A percentile compares a stretch with the other conserved stretches of the same genome.
Evolutionary conservation across 306 rosid genomes (phyloP).

Genomic region (Cyamopsis tetragonoloba): DNA sequence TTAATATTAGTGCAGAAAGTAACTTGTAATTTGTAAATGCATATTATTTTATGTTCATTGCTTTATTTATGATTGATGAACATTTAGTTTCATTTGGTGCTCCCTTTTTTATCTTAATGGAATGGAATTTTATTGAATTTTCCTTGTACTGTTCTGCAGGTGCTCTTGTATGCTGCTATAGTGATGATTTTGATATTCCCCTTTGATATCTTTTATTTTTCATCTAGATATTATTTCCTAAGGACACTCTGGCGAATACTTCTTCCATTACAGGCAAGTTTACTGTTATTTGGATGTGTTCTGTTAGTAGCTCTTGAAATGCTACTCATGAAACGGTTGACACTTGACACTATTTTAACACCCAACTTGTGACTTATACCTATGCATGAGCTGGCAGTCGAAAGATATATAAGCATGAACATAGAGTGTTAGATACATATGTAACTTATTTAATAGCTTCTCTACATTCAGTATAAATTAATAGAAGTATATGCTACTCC

Average conservation of each 20-base stretch:
- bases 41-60: conserved; percentile 1
- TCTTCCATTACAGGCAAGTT: conserved; percentile 93
- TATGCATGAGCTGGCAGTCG: neutral
- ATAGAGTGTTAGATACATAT: conserved; percentile 3
- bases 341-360: neutral
- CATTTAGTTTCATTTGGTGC: conserved; percentile 7
- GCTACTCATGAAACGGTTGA: conserved; percentile 15
- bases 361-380: conserved; percentile 12
- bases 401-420: conserved; percentile 1
- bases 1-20: conserved; percentile 6
- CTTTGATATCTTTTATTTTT: conserved; percentile 86
- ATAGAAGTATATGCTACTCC: neutral
- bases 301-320: neutral
- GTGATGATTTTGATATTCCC: conserved; percentile 84
- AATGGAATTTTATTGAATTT: conserved; percentile 38
- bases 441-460: conserved; percentile 5
- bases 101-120: conserved; percentile 21
- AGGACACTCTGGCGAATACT: conserved; percentile 90
- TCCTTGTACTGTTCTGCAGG: conserved; percentile 58
- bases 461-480: neutral
- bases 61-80: neutral
- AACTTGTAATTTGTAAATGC: conserved; percentile 4
- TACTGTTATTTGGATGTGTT: conserved; percentile 18
- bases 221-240: conserved; percentile 83
- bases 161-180: conserved; percentile 79